Conservation (phyloP, 331 rosid genomes). For the Erythrophleum ivorense region DNA sequence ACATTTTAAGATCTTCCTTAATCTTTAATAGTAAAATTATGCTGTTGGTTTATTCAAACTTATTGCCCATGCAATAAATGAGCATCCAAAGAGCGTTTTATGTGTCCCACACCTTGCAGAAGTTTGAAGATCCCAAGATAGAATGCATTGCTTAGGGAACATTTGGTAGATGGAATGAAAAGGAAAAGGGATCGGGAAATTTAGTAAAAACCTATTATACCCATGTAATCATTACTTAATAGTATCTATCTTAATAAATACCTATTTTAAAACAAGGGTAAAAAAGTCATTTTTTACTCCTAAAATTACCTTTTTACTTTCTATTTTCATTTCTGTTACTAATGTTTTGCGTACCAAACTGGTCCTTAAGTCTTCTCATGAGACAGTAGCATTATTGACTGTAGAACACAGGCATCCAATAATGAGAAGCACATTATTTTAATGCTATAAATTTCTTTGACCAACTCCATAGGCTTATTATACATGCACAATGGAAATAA, state of each 20-base stretch:
- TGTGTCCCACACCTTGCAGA: not conserved
- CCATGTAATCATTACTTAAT: too few species aligned
- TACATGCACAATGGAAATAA: not conserved
- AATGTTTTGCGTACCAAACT: too few species aligned
- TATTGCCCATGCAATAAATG: not conserved
- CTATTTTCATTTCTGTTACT: too few species aligned
- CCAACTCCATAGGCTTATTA: not conserved
- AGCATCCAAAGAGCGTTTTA: not conserved
- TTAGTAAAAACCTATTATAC: too few species aligned
- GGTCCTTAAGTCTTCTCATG: not conserved
- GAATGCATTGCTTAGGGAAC: not conserved
- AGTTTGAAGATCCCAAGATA: slow-evolving; percentile 1
- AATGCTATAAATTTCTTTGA: not conserved
- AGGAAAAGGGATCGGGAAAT: too few species aligned
- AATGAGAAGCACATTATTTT: not conserved
- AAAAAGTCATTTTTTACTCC: too few species aligned
- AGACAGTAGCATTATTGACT: not conserved
- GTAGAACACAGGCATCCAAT: not conserved
- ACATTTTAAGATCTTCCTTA: not conserved
- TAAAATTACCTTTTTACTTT: too few species aligned
- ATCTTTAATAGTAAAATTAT: not conserved
- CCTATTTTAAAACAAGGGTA: too few species aligned
- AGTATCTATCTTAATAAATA: too few species aligned
- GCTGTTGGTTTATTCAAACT: not conserved
- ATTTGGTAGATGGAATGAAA: too few species aligned